Conservation (phyloP, 768 basidiomycete species). For the Mycena galopus region DNA sequence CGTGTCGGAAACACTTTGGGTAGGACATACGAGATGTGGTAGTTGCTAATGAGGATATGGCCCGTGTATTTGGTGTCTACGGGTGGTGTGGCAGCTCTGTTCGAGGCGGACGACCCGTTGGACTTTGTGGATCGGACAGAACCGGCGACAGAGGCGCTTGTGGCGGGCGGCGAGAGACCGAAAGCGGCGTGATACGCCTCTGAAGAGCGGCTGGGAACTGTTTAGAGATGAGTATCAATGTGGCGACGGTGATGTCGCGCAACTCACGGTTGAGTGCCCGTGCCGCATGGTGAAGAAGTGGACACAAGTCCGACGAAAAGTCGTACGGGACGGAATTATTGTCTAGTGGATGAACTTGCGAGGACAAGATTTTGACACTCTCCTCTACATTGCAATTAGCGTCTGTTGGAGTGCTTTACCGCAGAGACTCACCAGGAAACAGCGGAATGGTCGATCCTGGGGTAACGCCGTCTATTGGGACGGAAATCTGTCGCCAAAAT, state of each 20-base stretch:
- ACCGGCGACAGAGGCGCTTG: constrained; percentile 43
- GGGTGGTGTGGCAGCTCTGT: constrained; percentile 51
- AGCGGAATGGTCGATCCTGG: constrained; percentile 80
- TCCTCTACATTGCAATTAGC: constrained; percentile 67
- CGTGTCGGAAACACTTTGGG: constrained; percentile 72
- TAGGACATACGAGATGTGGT: constrained; percentile 81
- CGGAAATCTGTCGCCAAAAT: constrained; percentile 62
- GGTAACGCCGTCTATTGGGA: constrained; percentile 74
- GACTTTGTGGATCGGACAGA: constrained; percentile 55
- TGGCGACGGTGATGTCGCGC: neutral
- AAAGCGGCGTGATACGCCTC: constrained; percentile 74
- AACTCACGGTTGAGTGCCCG: constrained; percentile 66
- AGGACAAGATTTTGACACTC: constrained; percentile 79
- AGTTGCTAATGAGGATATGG: constrained; percentile 81
- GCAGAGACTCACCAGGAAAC: constrained; percentile 71
- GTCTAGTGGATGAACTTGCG: constrained; percentile 84
- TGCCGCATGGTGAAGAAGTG: constrained; percentile 77
- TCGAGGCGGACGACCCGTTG: constrained; percentile 46
- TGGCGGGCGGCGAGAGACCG: constrained; percentile 53
- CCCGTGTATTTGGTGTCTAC: constrained; percentile 80
- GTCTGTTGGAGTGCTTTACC: neutral
- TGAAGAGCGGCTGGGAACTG: constrained; percentile 67
- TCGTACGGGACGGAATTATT: constrained; percentile 78
- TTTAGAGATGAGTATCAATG: neutral
- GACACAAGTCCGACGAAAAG: constrained; percentile 73